Conservation (phyloP, 2,329 filamentous ascomycete species). For the Monosporascus sp. region DNA sequence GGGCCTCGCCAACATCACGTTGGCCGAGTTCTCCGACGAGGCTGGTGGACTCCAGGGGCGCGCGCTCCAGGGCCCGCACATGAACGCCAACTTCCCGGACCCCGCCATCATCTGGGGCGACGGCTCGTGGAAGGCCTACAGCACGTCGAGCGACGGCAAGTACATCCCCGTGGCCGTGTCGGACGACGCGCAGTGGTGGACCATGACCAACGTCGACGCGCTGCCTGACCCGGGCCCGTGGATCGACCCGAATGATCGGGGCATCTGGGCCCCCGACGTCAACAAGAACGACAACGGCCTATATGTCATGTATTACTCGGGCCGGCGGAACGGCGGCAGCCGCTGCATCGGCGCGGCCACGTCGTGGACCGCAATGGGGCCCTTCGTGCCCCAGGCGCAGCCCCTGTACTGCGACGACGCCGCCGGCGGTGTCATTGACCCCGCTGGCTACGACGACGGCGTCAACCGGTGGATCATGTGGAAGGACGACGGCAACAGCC, state of each 20-base stretch:
- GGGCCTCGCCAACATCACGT: constrained; percentile 21
- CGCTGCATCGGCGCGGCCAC: constrained; percentile 28
- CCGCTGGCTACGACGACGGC: constrained; percentile 26
- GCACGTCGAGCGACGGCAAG: constrained; percentile 23
- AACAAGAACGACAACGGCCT: constrained; percentile 25
- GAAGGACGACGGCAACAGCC: constrained; percentile 28
- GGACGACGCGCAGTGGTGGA: constrained; percentile 19
- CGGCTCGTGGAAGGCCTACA: constrained; percentile 26
- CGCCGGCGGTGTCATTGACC: constrained; percentile 25
- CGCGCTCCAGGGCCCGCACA: constrained; percentile 15
- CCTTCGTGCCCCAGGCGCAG: constrained; percentile 16
- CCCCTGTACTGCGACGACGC: constrained; percentile 24
- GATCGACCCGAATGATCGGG: constrained; percentile 17
- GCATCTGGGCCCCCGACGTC: constrained; percentile 27
- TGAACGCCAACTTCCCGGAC: constrained; percentile 23
- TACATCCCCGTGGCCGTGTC: constrained; percentile 23
- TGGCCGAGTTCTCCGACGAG: constrained; percentile 8
- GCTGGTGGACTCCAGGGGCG: constrained; percentile 9
- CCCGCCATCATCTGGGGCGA: constrained; percentile 23
- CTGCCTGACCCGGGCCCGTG: constrained; percentile 22
- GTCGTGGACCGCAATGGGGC: constrained; percentile 18
- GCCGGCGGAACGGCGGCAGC: constrained; percentile 16
- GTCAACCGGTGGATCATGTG: constrained; percentile 25
- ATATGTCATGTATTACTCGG: constrained; percentile 29
- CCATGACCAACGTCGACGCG: constrained; percentile 20